Percentiles rank a stretch among this genome's conserved stretches.
phyloP scores from a whole-genome alignment of 176 grass and related monocot species.

The Avena sativa region DNA sequence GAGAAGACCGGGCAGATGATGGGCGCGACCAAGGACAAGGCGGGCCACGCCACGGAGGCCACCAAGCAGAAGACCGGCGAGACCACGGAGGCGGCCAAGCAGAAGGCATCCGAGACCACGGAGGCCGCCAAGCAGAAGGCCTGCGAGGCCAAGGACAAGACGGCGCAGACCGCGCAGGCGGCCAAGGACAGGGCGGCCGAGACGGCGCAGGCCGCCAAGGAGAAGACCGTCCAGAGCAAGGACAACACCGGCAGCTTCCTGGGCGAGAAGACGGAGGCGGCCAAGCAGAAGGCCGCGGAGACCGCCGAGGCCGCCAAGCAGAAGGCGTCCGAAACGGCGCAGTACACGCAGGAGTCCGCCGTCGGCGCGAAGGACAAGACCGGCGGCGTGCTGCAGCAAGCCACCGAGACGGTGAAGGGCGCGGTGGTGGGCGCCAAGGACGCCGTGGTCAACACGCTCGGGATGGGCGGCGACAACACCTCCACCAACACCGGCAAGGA shows the following conservation, averaged over 20 bases:
- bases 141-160: slow-evolving; percentile 54
- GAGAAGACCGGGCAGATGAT: slow-evolving; percentile 43
- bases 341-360: slow-evolving; percentile 52
- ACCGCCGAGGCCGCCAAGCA: background rate
- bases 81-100: slow-evolving; percentile 44
- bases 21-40: slow-evolving; percentile 24
- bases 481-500: no score
- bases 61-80: slow-evolving; percentile 18
- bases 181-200: slow-evolving; percentile 52
- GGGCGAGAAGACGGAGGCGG: slow-evolving; percentile 33
- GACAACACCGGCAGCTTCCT: slow-evolving; percentile 45
- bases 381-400: slow-evolving; percentile 59
- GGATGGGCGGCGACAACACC: slow-evolving; percentile 47
- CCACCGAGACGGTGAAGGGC: slow-evolving; percentile 56
- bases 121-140: slow-evolving; percentile 59
- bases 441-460: slow-evolving; percentile 65
- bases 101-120: slow-evolving; percentile 43
- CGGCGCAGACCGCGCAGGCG: slow-evolving; percentile 29
- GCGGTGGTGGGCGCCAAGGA: slow-evolving; percentile 67
- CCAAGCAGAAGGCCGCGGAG: slow-evolving; percentile 41
- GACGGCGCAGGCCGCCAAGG: slow-evolving; percentile 42
- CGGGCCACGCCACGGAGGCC: slow-evolving; percentile 9
- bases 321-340: slow-evolving; percentile 40
- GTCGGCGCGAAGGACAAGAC: slow-evolving; percentile 61
- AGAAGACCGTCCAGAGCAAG: slow-evolving; percentile 13